Base-by-base conservation (phyloP, 345 rosid genomes). In the Brassica incana region DNA sequence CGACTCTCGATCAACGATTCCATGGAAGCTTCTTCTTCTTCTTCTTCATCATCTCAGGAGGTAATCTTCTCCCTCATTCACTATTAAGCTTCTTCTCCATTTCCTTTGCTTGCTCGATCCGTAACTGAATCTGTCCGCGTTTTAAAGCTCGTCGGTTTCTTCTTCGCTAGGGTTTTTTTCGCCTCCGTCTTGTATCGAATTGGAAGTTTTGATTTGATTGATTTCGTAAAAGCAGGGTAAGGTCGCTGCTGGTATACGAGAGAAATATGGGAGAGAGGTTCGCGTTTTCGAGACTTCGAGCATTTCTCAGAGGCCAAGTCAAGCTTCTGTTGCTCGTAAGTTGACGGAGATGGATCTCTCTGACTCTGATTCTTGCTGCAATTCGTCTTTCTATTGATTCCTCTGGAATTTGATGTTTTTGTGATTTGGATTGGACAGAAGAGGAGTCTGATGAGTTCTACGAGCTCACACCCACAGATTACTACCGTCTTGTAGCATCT, bases 21-120 rank as follows among this genome's bases (percentile, higher is more conserved):
- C 83, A 95, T 92, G 97, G 97, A 92, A 71, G 77, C 91, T 83
- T 89, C 86, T 88, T 86, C 85, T n/a, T n/a, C n/a, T n/a, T n/a
- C n/a, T n/a, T n/a, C n/a, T n/a, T n/a, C n/a, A n/a, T 86, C 85
- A 50, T 86, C 91, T 16, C 87, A 88, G 95, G 95, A 88, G 32
- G 32, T 29, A 29, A 29, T 69, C 58, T 27, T 33, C 72, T 65
- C 2, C 66, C 2, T 64, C 43, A 16, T 58, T 43, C 9, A 25
- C 43, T 7, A 15, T 5, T 27, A 56, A n/a, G 15, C 7, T 5
- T 5, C n/a, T n/a, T 15, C 8, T 25, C 69, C 4, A 29, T 12
- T 14, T 67, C 10, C 2, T 56, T 72, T 15, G 71, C 66, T 77
- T 30, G 5, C n/a, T 71, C 60, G 77, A 72, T 72, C 72, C 59